Evolutionary conservation across 345 rosid genomes (phyloP).

Genomic region (Mercurialis annua): DNA sequence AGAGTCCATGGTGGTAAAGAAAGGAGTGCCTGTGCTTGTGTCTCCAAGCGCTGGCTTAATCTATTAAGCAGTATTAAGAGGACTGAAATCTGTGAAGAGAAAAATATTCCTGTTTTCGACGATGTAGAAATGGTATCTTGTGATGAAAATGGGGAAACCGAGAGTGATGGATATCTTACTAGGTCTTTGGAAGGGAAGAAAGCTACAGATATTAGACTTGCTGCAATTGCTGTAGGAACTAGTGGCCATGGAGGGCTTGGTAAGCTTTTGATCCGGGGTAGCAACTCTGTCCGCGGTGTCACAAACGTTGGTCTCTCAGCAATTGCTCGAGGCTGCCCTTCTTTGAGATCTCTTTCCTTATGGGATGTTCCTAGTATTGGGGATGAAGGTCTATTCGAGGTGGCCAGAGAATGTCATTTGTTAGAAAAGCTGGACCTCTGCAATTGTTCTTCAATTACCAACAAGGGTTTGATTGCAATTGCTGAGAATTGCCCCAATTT

Average conservation of each 20-base stretch:
- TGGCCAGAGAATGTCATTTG: slow-evolving; percentile 54
- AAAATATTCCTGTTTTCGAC: slow-evolving; percentile 19
- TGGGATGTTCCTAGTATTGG: slow-evolving; percentile 61
- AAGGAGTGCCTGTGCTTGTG: slow-evolving; percentile 55
- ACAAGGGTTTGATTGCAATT: slow-evolving; percentile 55
- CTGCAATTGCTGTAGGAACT: slow-evolving; percentile 68
- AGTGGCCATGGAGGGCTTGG: slow-evolving; percentile 60
- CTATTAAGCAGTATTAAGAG: slow-evolving; percentile 49
- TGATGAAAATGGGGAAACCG: slow-evolving; percentile 27
- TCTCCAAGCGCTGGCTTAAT: slow-evolving; percentile 67
- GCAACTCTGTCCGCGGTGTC: slow-evolving; percentile 43
- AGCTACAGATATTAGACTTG: slow-evolving; percentile 68
- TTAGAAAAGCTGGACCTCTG: slow-evolving; percentile 71
- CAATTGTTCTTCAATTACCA: slow-evolving; percentile 54
- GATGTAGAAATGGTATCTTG: slow-evolving; percentile 40
- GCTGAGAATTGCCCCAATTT: slow-evolving; percentile 58
- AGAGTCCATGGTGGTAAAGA: slow-evolving; percentile 50
- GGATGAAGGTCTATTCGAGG: slow-evolving; percentile 51
- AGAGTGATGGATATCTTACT: slow-evolving; percentile 51
- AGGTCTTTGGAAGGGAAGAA: slow-evolving; percentile 73
- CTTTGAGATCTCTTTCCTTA: slow-evolving; percentile 56
- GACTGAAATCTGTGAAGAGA: slow-evolving; percentile 39
- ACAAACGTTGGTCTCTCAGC: slow-evolving; percentile 55
- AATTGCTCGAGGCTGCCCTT: slow-evolving; percentile 59
- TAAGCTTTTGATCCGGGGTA: slow-evolving; percentile 62